These are phyloP conservation scores for Paradendryphiella salina DNA, from an alignment of 2,329 filamentous ascomycete species.

Conservation along the genomic window DNA sequence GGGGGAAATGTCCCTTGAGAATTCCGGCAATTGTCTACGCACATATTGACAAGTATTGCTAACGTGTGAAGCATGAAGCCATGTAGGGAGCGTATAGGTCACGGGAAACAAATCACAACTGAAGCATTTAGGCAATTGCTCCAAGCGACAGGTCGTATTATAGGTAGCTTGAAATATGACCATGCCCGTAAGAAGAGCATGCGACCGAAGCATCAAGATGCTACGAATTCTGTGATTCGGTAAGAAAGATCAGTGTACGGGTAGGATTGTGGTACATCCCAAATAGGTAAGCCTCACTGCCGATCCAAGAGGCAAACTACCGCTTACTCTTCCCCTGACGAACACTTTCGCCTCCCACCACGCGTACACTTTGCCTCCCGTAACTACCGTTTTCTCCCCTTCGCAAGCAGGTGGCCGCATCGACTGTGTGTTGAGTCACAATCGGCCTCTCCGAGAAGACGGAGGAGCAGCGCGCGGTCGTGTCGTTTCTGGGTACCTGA, in stretches of 20 bases:
- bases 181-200: not conserved
- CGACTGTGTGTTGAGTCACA: constrained; percentile 7
- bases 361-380: constrained; percentile 21
- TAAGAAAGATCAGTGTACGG: constrained; percentile 3
- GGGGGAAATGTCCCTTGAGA: not conserved
- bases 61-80: not conserved
- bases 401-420: not conserved
- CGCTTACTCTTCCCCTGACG: constrained; percentile 4
- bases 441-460: constrained; percentile 23
- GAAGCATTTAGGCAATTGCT: not conserved
- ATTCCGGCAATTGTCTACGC: not conserved
- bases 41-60: too few species aligned
- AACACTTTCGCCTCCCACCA: constrained; percentile 11
- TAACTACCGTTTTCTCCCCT: constrained; percentile 1
- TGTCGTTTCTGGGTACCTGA: constrained; percentile 1
- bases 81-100: not conserved
- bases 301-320: constrained; percentile 22
- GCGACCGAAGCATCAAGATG: not conserved
- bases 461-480: not conserved
- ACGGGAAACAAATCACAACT: not conserved
- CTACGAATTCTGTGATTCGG: not conserved
- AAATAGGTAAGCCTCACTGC: constrained; percentile 15
- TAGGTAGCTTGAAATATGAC: not conserved
- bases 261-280: constrained; percentile 12
- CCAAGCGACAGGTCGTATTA: not conserved